phyloP scores from a whole-genome alignment of 2,329 filamentous ascomycete species.

The Zelopaecilomyces penicillatus region DNA sequence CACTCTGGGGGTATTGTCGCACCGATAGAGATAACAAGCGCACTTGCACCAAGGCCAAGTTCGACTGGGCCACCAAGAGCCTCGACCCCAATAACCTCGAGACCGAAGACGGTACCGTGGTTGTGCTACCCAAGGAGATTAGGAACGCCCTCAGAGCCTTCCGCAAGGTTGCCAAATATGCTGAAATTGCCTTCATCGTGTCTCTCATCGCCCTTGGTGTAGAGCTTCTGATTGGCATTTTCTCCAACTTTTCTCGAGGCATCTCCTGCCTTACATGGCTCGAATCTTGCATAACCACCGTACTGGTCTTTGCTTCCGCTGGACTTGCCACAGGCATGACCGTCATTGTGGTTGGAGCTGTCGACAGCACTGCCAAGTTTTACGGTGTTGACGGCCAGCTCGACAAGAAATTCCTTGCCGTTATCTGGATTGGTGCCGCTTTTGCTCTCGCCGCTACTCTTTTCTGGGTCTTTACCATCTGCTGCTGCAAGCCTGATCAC shows the following conservation, averaged over 20 bases:
- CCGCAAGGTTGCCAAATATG: slow-evolving; percentile 67
- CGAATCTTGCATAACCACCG: slow-evolving; percentile 54
- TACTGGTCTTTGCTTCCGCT: slow-evolving; percentile 53
- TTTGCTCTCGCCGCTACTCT: slow-evolving; percentile 67
- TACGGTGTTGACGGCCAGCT: slow-evolving; percentile 63
- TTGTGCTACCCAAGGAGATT: slow-evolving; percentile 60
- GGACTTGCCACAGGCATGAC: slow-evolving; percentile 68
- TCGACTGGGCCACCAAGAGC: slow-evolving; percentile 68
- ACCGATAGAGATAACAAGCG: slow-evolving; percentile 44
- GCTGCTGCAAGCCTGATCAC: slow-evolving; percentile 66
- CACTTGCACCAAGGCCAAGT: slow-evolving; percentile 62
- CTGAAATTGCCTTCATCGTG: slow-evolving; percentile 71
- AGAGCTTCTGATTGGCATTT: slow-evolving; percentile 70
- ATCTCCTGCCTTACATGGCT: slow-evolving; percentile 78
- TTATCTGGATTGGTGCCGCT: slow-evolving; percentile 71
- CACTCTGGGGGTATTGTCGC: slow-evolving; percentile 81
- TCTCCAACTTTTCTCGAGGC: slow-evolving; percentile 74
- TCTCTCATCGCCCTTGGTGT: slow-evolving; percentile 60
- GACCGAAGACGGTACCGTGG: slow-evolving; percentile 40
- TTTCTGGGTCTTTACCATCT: slow-evolving; percentile 88
- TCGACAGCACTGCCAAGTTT: slow-evolving; percentile 47
- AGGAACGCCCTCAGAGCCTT: slow-evolving; percentile 64
- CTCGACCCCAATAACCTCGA: slow-evolving; percentile 52
- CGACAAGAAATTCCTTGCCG: slow-evolving; percentile 60
- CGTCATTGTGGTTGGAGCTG: slow-evolving; percentile 52